These are phyloP conservation scores for Themeda triandra DNA, from an alignment of 176 grass and related monocot species.

Conservation along the genomic window DNA sequence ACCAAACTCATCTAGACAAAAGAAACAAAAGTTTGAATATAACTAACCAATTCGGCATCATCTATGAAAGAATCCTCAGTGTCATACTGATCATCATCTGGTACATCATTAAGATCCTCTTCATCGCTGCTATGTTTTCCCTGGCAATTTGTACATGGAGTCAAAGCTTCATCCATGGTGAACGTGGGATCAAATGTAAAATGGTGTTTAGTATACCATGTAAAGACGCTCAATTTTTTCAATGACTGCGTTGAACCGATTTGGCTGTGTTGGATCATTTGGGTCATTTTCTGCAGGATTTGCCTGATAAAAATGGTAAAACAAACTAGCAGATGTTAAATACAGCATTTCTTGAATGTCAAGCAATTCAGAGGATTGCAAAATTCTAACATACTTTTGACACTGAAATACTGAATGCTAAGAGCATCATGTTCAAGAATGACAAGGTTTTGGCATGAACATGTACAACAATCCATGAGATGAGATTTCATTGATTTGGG, in stretches of 20 bases:
- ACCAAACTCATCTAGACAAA: not conserved
- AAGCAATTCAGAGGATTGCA: not conserved
- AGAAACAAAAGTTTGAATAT: slow-evolving; percentile 9
- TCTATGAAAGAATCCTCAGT: slow-evolving; percentile 99
- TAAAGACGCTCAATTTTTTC: slow-evolving; percentile 99
- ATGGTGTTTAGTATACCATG: slow-evolving; percentile 55
- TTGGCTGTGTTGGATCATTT: slow-evolving; percentile 63
- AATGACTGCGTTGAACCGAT: slow-evolving; percentile 94
- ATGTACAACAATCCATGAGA: not conserved
- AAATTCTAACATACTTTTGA: not conserved
- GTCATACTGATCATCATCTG: slow-evolving; percentile 98
- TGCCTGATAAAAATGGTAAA: slow-evolving; percentile 39
- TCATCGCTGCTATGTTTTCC: slow-evolving; percentile 98
- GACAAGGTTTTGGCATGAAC: not conserved
- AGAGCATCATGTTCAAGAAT: not conserved
- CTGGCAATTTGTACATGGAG: slow-evolving; percentile 34
- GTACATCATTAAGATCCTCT: slow-evolving; percentile 85
- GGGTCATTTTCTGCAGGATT: slow-evolving; percentile 62
- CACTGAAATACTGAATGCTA: not conserved
- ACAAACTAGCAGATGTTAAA: slow-evolving; percentile 9
- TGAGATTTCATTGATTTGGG: not conserved
- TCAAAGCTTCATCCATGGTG: slow-evolving; percentile 18
- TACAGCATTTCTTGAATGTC: not conserved
- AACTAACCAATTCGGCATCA: slow-evolving; percentile 89
- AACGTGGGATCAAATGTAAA: not conserved